These are phyloP conservation scores for Debaryomyces coudertii DNA, from an alignment of 1,139 yeast species.

Conservation along the genomic window DNA sequence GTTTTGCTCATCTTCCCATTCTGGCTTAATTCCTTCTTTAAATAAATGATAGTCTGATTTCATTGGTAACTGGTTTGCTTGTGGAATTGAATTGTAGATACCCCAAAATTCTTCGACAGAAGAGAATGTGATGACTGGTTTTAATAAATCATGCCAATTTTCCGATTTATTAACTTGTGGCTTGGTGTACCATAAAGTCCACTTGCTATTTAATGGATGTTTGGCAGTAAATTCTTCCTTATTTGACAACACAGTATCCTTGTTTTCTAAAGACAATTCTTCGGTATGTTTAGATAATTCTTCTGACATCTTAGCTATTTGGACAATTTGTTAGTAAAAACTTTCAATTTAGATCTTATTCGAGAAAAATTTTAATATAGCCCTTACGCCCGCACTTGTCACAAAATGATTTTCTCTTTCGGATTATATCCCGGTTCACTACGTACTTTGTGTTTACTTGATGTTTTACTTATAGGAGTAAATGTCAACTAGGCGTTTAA, in stretches of 20 bases:
- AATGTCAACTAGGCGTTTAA: constrained; percentile 2
- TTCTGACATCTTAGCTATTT: constrained; percentile 42
- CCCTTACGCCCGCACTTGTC: background rate
- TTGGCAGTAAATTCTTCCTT: constrained; percentile 75
- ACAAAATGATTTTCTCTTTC: background rate
- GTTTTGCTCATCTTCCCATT: constrained; percentile 95
- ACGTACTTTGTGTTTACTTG: constrained; percentile 3
- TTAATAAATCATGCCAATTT: constrained; percentile 91
- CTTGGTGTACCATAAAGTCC: constrained; percentile 99
- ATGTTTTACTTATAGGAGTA: constrained; percentile 4
- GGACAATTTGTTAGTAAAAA: constrained; percentile 1
- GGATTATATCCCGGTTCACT: background rate
- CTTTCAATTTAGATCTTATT: constrained; percentile 1
- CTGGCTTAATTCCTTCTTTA: constrained; percentile 94
- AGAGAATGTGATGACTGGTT: constrained; percentile 88
- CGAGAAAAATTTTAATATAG: constrained; percentile 21
- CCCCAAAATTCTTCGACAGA: constrained; percentile 99
- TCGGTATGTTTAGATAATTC: constrained; percentile 59
- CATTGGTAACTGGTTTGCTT: constrained; percentile 86
- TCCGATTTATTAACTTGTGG: constrained; percentile 80
- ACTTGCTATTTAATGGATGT: constrained; percentile 89
- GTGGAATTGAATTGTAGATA: constrained; percentile 89
- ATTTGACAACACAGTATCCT: constrained; percentile 63
- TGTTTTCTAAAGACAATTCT: constrained; percentile 52
- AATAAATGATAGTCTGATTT: constrained; percentile 95